These are phyloP conservation scores for Metroxylon sagu DNA, from an alignment of 176 grass and related monocot genomes.

Conservation along the genomic window DNA sequence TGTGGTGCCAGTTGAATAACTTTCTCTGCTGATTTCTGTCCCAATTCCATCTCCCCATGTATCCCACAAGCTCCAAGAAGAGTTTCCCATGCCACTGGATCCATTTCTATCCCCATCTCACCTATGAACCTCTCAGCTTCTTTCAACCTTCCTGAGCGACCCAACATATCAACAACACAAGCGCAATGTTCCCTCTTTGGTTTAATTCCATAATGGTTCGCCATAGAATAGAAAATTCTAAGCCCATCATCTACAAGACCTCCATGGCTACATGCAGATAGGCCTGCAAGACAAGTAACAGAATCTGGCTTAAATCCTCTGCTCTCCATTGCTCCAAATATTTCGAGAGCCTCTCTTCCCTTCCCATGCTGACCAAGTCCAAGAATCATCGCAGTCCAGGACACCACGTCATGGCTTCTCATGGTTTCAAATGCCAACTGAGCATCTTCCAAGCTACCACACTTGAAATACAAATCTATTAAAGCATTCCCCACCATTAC, in stretches of 20 bases:
- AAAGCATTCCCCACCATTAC: slow-evolving; percentile 19
- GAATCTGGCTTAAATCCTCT: slow-evolving; percentile 1
- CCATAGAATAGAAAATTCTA: slow-evolving; percentile 27
- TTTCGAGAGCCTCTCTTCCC: slow-evolving; percentile 11
- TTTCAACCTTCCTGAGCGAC: slow-evolving; percentile 26
- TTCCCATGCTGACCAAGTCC: slow-evolving; percentile 23
- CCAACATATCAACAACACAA: slow-evolving; percentile 36
- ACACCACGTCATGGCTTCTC: slow-evolving; percentile 11
- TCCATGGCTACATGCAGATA: slow-evolving; percentile 34
- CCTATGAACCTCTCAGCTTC: slow-evolving; percentile 24
- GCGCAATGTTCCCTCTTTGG: slow-evolving; percentile 38
- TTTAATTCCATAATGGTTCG: slow-evolving; percentile 17
- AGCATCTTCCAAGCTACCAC: slow-evolving; percentile 26
- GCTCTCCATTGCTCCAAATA: slow-evolving; percentile 22
- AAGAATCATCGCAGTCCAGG: slow-evolving; percentile 28
- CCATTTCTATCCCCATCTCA: slow-evolving; percentile 26
- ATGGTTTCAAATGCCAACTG: slow-evolving; percentile 1
- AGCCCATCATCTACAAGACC: slow-evolving; percentile 33
- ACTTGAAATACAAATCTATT: slow-evolving; percentile 49
- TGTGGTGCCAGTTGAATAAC: slow-evolving; percentile 38
- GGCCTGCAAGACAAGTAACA: slow-evolving; percentile 21
- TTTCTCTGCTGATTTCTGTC: slow-evolving; percentile 34
- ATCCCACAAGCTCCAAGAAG: slow-evolving; percentile 26
- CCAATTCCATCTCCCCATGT: slow-evolving; percentile 15
- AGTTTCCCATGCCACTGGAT: slow-evolving; percentile 39